phyloP scores from a whole-genome alignment of 176 grass and related monocot species.

The Carex pumila region DNA sequence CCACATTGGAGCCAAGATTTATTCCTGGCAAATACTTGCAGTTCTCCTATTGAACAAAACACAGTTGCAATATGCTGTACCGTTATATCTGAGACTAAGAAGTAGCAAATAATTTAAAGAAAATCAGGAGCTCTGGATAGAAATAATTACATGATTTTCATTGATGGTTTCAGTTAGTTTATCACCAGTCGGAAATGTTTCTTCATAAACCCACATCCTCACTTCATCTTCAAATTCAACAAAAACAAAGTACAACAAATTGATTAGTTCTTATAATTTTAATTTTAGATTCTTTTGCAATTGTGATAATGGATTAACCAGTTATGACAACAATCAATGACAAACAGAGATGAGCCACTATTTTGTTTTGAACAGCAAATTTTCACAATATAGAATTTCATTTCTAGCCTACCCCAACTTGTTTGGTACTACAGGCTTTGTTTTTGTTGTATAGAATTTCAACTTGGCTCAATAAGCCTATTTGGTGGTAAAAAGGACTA shows the following conservation, averaged over 20 bases:
- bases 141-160: slow-evolving; percentile 41
- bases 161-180: slow-evolving; percentile 86
- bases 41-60: slow-evolving; percentile 61
- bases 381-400: not conserved
- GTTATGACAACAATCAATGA: not conserved
- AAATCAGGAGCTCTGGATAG: not conserved
- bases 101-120: not conserved
- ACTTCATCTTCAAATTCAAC: slow-evolving; percentile 63
- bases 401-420: too few relatives aligned
- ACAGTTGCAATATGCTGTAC: not conserved
- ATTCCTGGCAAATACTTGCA: slow-evolving; percentile 90
- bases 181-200: slow-evolving; percentile 56
- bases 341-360: not conserved
- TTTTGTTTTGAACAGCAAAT: not conserved
- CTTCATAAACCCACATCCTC: slow-evolving; percentile 94
- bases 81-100: not conserved
- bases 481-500: not conserved
- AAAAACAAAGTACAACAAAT: not conserved
- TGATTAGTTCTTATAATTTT: not conserved
- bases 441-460: too few relatives aligned
- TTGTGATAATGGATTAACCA: not conserved
- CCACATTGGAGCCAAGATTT: slow-evolving; percentile 73
- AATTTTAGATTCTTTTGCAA: not conserved
- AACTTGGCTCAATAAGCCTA: not conserved
- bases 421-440: too few relatives aligned